Percentiles rank a stretch among this genome's conserved stretches.
Evolutionary conservation across 108 stramenopile genomes (phyloP).

Genomic region (Skeletonema menzelii): DNA sequence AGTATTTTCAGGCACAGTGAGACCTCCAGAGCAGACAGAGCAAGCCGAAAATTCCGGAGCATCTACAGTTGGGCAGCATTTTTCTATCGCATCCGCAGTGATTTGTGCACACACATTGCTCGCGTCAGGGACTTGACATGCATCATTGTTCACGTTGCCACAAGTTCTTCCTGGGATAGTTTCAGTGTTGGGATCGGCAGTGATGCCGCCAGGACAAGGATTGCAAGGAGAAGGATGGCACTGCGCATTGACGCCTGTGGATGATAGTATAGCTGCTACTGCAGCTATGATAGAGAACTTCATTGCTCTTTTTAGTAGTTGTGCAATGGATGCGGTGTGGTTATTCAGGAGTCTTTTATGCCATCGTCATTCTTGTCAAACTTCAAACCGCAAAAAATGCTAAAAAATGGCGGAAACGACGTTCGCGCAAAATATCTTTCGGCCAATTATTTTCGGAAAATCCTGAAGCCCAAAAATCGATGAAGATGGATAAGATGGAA

Average conservation of each 20-base stretch:
- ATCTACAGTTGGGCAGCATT: neutral
- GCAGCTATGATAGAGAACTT: neutral
- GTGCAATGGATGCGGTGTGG: too few species aligned
- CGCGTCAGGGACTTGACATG: neutral
- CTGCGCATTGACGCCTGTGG: neutral
- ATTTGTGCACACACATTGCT: neutral
- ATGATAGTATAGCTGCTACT: neutral
- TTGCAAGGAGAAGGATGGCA: neutral
- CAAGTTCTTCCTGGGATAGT: neutral
- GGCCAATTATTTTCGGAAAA: too few species aligned
- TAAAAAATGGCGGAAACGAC: too few species aligned
- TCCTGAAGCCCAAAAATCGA: too few species aligned
- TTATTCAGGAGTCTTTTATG: too few species aligned
- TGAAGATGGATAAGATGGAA: too few species aligned
- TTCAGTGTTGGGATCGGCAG: neutral
- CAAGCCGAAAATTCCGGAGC: neutral
- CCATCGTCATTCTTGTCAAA: too few species aligned
- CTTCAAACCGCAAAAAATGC: too few species aligned
- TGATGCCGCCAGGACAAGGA: neutral
- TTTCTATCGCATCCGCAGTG: neutral
- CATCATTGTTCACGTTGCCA: neutral
- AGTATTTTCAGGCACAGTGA: too few species aligned
- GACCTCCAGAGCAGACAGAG: too few species aligned
- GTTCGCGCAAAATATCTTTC: too few species aligned
- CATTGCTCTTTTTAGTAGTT: too few species aligned